phyloP scores from a whole-genome alignment of 305 asterid species.

The Plantago lanceolata region DNA sequence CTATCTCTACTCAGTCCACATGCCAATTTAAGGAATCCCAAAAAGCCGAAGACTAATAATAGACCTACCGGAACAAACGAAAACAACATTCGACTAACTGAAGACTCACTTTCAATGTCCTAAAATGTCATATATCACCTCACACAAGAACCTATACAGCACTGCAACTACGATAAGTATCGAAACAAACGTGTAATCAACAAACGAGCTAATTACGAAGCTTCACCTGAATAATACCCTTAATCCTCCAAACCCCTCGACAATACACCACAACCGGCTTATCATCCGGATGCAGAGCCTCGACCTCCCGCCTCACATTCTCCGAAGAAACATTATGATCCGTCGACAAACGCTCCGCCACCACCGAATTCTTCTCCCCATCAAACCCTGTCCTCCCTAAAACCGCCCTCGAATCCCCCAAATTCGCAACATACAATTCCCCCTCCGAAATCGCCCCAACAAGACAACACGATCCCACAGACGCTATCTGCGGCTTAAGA shows the following conservation, averaged over 20 bases:
- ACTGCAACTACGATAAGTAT: too few relatives aligned
- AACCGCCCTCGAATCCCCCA: conserved; percentile 97
- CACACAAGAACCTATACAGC: too few relatives aligned
- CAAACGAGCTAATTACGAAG: neutral
- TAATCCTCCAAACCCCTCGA: conserved; percentile 97
- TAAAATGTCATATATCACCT: too few relatives aligned
- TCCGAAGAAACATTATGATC: conserved; percentile 88
- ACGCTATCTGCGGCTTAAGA: conserved; percentile 67
- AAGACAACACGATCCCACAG: conserved; percentile 88
- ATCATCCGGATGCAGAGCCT: conserved; percentile 85
- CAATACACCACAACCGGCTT: conserved; percentile 59
- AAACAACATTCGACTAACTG: too few relatives aligned
- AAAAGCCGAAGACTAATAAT: too few relatives aligned
- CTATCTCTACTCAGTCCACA: too few relatives aligned
- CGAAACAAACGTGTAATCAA: too few relatives aligned
- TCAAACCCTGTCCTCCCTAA: conserved; percentile 72
- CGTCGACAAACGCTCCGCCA: conserved; percentile 83
- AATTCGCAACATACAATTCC: conserved; percentile 69
- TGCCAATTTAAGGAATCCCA: too few relatives aligned
- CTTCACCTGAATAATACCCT: conserved; percentile 90
- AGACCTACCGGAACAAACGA: too few relatives aligned
- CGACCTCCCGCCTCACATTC: conserved; percentile 82
- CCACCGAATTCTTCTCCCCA: conserved; percentile 54
- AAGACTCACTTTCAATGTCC: too few relatives aligned
- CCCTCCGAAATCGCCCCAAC: conserved; percentile 84